Conservation (phyloP, 176 grass and related monocot species). For the Typha latifolia region DNA sequence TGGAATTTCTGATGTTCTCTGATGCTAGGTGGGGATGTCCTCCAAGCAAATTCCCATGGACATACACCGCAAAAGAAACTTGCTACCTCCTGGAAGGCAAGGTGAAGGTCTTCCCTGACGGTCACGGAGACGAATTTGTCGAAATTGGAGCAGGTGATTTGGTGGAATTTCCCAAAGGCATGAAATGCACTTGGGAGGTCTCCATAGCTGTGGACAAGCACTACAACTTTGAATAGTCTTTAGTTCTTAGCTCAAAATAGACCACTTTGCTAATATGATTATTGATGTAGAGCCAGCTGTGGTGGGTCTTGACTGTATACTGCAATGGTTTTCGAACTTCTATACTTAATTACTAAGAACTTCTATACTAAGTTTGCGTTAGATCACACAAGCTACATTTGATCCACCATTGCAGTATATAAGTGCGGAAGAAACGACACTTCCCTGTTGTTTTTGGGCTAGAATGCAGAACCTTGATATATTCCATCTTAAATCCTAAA, state of each 20-base stretch:
- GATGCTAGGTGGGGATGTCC: slow-evolving; percentile 72
- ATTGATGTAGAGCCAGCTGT: neutral
- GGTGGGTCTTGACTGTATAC: neutral
- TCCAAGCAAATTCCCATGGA: slow-evolving; percentile 83
- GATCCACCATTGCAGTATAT: too few relatives aligned
- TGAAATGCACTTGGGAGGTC: slow-evolving; percentile 96
- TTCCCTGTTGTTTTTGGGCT: too few relatives aligned
- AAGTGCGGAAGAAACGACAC: too few relatives aligned
- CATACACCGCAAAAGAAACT: slow-evolving; percentile 84
- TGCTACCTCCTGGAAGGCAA: slow-evolving; percentile 95
- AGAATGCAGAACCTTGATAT: too few relatives aligned
- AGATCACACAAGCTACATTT: too few relatives aligned
- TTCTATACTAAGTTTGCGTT: too few relatives aligned
- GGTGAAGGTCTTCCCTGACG: slow-evolving; percentile 93
- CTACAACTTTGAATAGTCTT: slow-evolving; percentile 73
- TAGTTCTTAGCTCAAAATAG: neutral
- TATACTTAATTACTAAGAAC: too few relatives aligned
- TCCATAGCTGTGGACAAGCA: slow-evolving; percentile 83
- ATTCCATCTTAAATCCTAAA: too few relatives aligned
- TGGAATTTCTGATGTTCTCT: neutral
- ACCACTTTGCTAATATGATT: neutral
- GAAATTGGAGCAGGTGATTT: slow-evolving; percentile 82
- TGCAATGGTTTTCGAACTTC: neutral
- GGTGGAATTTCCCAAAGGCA: slow-evolving; percentile 87
- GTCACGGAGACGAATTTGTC: slow-evolving; percentile 67